Conservation (phyloP, 2,329 filamentous ascomycete species). For the Cordyceps pruinosa region DNA sequence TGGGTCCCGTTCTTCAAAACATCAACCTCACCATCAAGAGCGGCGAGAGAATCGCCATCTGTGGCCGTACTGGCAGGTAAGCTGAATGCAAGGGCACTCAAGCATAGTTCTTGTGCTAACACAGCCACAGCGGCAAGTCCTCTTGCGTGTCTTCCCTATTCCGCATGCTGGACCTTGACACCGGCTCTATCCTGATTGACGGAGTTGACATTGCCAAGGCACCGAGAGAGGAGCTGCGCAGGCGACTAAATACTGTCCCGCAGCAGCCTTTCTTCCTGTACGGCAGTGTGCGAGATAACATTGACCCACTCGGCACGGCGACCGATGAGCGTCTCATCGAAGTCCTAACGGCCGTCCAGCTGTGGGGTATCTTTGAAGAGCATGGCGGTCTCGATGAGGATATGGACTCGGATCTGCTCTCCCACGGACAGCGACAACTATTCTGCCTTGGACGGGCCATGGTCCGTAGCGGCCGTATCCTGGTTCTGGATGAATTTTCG, state of each 20-base stretch:
- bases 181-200: slow-evolving; percentile 40
- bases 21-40: slow-evolving; percentile 24
- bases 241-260: slow-evolving; percentile 36
- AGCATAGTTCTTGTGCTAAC: slow-evolving; percentile 15
- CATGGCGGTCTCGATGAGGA: slow-evolving; percentile 32
- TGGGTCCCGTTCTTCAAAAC: slow-evolving; percentile 22
- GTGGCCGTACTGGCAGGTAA: slow-evolving; percentile 37
- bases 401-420: slow-evolving; percentile 26
- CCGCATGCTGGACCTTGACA: slow-evolving; percentile 37
- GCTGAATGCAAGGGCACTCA: neutral
- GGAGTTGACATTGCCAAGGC: slow-evolving; percentile 28
- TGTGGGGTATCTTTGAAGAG: slow-evolving; percentile 34
- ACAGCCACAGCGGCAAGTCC: slow-evolving; percentile 23
- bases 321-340: slow-evolving; percentile 35
- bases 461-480: slow-evolving; percentile 27
- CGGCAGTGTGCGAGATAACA: slow-evolving; percentile 41
- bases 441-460: slow-evolving; percentile 32
- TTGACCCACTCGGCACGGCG: slow-evolving; percentile 34
- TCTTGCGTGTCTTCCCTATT: slow-evolving; percentile 37
- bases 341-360: slow-evolving; percentile 37
- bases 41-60: slow-evolving; percentile 33
- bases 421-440: slow-evolving; percentile 39
- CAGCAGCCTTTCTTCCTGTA: slow-evolving; percentile 46
- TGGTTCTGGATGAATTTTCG: slow-evolving; percentile 34
- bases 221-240: slow-evolving; percentile 19